A percentile compares a stretch with the other conserved stretches of the same genome.
Conservation (phyloP, 2,329 filamentous ascomycete species). For the Lecanicillium sp. region DNA sequence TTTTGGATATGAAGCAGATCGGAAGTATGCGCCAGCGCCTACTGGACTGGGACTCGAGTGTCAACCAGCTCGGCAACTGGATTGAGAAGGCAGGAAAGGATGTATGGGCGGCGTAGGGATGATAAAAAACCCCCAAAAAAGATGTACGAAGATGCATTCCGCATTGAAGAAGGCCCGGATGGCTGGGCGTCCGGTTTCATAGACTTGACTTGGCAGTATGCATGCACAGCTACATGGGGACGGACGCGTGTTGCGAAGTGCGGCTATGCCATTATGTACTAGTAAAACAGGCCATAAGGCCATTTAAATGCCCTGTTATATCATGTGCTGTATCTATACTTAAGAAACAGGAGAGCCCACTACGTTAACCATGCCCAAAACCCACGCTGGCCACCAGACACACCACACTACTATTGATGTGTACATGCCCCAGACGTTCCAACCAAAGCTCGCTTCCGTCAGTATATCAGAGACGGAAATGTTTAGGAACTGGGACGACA, state of each 20-base stretch:
- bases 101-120: conserved; percentile 83
- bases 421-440: conserved; percentile 85
- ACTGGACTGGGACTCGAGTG: conserved; percentile 91
- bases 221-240: not conserved
- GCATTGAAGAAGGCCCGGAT: not conserved
- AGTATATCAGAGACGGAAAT: conserved; percentile 53
- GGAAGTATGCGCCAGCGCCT: conserved; percentile 82
- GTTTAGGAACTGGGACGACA: conserved; percentile 36
- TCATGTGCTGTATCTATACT: not conserved
- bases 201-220: not conserved
- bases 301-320: not conserved
- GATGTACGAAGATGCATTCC: not conserved
- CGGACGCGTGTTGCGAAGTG: not conserved
- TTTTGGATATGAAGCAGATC: conserved; percentile 92
- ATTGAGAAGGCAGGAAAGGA: conserved; percentile 91
- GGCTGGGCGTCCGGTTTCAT: not conserved
- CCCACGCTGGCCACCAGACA: conserved; percentile 92
- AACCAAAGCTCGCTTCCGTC: conserved; percentile 72
- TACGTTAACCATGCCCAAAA: conserved; percentile 55
- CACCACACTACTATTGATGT: conserved; percentile 88
- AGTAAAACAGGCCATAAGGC: not conserved
- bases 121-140: no score
- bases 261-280: conserved; percentile 1
- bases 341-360: conserved; percentile 30
- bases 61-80: conserved; percentile 95